These are phyloP conservation scores for Candolleomyces eurysporus DNA, from an alignment of 768 basidiomycete genomes.

Conservation along the genomic window DNA sequence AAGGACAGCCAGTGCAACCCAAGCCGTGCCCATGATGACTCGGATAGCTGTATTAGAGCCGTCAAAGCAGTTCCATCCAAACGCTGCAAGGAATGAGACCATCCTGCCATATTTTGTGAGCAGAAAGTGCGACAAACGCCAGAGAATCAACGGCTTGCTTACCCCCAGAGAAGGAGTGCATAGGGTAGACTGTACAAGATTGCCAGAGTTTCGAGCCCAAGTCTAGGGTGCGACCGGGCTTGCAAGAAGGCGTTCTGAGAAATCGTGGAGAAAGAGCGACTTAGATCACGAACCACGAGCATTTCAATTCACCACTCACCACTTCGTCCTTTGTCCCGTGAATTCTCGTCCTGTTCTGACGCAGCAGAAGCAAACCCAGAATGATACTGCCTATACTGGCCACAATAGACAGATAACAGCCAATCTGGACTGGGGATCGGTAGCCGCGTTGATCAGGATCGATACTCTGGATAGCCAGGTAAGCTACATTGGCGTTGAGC, in stretches of 20 bases:
- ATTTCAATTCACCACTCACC: background rate
- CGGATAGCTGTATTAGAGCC: conserved; percentile 13
- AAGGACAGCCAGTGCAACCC: conserved; percentile 10
- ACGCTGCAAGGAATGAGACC: conserved; percentile 23
- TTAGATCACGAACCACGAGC: conserved; percentile 5
- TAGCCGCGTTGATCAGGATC: conserved; percentile 14
- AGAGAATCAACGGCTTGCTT: background rate
- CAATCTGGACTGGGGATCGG: conserved; percentile 35
- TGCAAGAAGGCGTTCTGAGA: conserved; percentile 7
- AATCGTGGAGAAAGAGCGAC: background rate
- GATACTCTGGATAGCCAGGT: conserved; percentile 48
- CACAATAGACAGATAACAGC: conserved; percentile 45
- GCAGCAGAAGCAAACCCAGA: conserved; percentile 39
- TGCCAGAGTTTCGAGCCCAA: conserved; percentile 22
- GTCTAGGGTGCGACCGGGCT: conserved; percentile 1
- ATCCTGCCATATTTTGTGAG: conserved; percentile 13
- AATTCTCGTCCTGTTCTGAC: conserved; percentile 30
- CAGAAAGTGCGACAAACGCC: background rate
- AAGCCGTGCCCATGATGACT: conserved; percentile 12
- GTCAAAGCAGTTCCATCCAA: conserved; percentile 25
- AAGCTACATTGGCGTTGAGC: conserved; percentile 55
- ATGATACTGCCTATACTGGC: conserved; percentile 45
- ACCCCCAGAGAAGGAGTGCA: conserved; percentile 27
- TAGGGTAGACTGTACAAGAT: conserved; percentile 27
- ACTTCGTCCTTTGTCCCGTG: background rate